Evolutionary conservation across 768 basidiomycete genomes (phyloP), one percentile per base, ranked within the genome.

Genomic region (Cystoderma amianthinum): DNA sequence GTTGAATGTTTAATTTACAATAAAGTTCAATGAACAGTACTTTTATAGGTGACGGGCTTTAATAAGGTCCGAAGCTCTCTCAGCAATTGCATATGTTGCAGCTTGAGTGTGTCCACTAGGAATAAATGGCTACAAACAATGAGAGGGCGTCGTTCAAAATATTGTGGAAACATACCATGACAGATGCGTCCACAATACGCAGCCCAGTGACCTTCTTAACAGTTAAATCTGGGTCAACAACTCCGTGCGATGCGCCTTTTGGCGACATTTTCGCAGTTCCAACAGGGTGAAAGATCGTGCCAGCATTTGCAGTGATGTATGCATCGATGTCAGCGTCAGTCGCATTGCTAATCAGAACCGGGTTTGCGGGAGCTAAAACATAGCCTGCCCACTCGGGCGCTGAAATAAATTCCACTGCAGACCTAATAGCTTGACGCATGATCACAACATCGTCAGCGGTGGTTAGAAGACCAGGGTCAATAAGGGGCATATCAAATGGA

Each of bases 391-490:
- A 63, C 0, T 51, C 39, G 4, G 54, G 38, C 1, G 49, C 50
- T 2, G 40, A 22, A 3, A 54, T 33, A 43, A 60, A 59, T 12
- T 39, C 34, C 19, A 44, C 28, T 2, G 45, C 43, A 12, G 39
- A 35, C 18, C 43, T 44, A 34, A 56, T 20, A 4, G 48, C 48
- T 44, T 55, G 50, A 6, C 50, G 47, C 22, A 59, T 30, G 4
- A 48, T 53, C 13, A 42, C 34, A 15, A 56, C 34, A 43, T 62
- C 63, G 15, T 54, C 48, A 2, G 43, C 43, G 11, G 47, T 44
- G 24, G 32, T 48, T 13, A 69, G 61, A 59, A 72, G 67, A 25
- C 64, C 66, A 1, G 71, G 66, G 48, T 78, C 63, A 52, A 78
- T 72, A 9, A 55, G 28, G 0, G 76, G 74, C n/a, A 52, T 33